phyloP scores from a whole-genome alignment of 2,329 filamentous ascomycete species.

The Xylariomycetidae sp. region DNA sequence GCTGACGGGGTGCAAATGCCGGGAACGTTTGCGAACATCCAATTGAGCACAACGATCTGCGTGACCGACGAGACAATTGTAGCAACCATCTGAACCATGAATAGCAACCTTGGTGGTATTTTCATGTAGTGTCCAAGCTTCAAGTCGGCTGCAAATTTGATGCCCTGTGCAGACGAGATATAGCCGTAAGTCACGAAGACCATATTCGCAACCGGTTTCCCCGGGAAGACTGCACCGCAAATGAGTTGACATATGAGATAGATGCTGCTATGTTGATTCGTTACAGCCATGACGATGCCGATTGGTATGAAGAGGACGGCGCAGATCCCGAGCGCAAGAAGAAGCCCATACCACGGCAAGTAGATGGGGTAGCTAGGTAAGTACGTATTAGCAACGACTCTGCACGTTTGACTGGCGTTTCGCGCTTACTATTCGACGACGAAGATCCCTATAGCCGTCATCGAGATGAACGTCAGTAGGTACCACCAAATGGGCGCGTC shows the following conservation, averaged over 20 bases:
- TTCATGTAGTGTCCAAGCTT: conserved; percentile 89
- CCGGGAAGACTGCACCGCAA: conserved; percentile 75
- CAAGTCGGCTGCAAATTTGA: conserved; percentile 82
- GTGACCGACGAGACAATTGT: conserved; percentile 72
- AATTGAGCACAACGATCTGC: conserved; percentile 80
- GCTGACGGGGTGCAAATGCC: conserved; percentile 72
- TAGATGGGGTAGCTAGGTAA: conserved; percentile 67
- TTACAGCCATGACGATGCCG: conserved; percentile 89
- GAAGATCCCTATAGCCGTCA: conserved; percentile 75
- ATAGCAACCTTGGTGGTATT: conserved; percentile 72
- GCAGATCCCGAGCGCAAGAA: conserved; percentile 72
- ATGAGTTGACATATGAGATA: conserved; percentile 83
- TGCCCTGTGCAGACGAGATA: conserved; percentile 80
- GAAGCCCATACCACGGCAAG: conserved; percentile 78
- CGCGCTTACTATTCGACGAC: conserved; percentile 73
- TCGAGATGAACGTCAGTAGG: conserved; percentile 64
- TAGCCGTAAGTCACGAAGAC: conserved; percentile 90
- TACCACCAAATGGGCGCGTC: conserved; percentile 83
- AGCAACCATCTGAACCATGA: conserved; percentile 70
- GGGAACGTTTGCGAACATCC: conserved; percentile 77
- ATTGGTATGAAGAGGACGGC: conserved; percentile 82
- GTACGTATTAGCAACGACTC: conserved; percentile 11
- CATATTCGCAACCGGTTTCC: conserved; percentile 85
- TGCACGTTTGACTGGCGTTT: too few relatives aligned
- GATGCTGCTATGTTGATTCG: conserved; percentile 81